These are phyloP conservation scores for Teratosphaeria destructans DNA, from an alignment of 2,329 filamentous ascomycete genomes.

Conservation along the genomic window DNA sequence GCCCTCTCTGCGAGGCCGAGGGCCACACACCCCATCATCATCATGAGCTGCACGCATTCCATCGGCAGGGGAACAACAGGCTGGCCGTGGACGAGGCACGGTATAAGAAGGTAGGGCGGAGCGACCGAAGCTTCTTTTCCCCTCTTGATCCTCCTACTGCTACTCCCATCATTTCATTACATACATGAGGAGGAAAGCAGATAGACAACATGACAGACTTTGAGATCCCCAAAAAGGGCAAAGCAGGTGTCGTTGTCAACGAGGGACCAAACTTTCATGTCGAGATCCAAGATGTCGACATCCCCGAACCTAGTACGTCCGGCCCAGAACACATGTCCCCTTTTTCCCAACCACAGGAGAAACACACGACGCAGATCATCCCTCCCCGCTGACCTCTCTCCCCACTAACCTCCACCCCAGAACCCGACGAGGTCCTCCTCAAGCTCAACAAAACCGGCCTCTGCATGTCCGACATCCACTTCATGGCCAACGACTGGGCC, in stretches of 20 bases:
- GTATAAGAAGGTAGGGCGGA: not conserved
- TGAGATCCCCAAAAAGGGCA: conserved; percentile 39
- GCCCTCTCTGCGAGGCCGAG: not conserved
- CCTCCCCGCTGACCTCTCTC: no score
- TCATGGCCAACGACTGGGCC: conserved; percentile 46
- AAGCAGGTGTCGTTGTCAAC: conserved; percentile 42
- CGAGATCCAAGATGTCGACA: conserved; percentile 38
- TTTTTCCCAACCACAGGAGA: no score
- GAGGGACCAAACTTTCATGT: conserved; percentile 40
- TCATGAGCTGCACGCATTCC: not conserved
- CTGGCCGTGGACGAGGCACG: not conserved
- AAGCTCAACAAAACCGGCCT: conserved; percentile 49
- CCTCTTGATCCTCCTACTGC: no score
- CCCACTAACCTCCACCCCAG: conserved; percentile 1
- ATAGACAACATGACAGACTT: conserved; percentile 11
- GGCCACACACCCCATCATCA: not conserved
- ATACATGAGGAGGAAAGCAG: not conserved
- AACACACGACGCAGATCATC: no score
- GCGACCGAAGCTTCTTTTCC: not conserved
- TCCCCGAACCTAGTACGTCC: conserved; percentile 38
- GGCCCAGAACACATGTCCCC: not conserved
- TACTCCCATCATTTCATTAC: not conserved
- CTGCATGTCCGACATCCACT: conserved; percentile 48
- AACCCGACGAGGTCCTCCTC: conserved; percentile 43
- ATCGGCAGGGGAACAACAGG: not conserved